Percentiles rank a stretch among this genome's conserved stretches.
Conservation (phyloP, 768 basidiomycete species). For the Lepiota venenata region DNA sequence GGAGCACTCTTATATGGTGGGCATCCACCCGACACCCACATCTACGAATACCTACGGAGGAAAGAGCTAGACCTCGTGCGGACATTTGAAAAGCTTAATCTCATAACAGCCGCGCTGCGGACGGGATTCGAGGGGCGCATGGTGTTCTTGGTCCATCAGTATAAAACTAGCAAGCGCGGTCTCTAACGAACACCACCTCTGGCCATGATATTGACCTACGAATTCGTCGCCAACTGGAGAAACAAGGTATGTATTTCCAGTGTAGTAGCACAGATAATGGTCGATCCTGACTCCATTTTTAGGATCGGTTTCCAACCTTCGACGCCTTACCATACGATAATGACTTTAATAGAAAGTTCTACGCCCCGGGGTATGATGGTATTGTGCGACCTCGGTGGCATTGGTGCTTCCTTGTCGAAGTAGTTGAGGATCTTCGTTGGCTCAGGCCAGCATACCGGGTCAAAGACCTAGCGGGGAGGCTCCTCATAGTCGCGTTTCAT, state of each 20-base stretch:
- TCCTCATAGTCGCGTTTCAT: constrained; percentile 12
- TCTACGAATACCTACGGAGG: no score
- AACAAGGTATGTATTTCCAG: neutral
- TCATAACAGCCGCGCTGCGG: neutral
- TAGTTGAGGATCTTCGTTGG: constrained; percentile 9
- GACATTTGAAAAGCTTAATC: neutral
- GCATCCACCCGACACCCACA: no score
- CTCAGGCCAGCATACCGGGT: constrained; percentile 11
- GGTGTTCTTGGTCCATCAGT: no score
- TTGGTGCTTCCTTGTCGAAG: constrained; percentile 20
- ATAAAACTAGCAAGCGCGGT: neutral
- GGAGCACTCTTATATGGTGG: no score
- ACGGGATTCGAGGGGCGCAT: no score
- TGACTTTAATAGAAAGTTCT: constrained; percentile 16
- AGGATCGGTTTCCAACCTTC: constrained; percentile 25
- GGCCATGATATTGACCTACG: neutral
- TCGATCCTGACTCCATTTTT: neutral
- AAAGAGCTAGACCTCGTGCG: neutral
- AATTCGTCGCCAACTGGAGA: neutral
- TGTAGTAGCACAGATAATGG: neutral
- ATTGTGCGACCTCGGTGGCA: constrained; percentile 11
- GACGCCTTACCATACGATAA: constrained; percentile 21
- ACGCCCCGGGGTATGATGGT: constrained; percentile 5
- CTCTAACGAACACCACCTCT: no score
- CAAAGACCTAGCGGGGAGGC: constrained; percentile 12